phyloP scores from a whole-genome alignment of 1,284 basidiomycete genomes.

The Cystobasidiaceae sp. region DNA sequence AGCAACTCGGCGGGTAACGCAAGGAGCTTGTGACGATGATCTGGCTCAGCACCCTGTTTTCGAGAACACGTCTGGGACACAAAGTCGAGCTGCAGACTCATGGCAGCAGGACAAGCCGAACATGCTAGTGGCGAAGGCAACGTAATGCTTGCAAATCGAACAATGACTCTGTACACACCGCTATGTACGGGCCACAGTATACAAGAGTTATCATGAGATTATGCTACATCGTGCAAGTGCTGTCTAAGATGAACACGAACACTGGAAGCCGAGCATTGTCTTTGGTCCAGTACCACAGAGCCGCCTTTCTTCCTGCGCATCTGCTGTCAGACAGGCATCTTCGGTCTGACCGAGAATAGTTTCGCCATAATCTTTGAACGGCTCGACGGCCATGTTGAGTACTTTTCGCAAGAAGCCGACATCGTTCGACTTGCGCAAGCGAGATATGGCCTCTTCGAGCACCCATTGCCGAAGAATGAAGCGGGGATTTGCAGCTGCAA shows the following conservation, averaged over 20 bases:
- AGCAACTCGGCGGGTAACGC: constrained; percentile 12
- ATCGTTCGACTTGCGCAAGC: constrained; percentile 59
- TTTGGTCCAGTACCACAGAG: constrained; percentile 71
- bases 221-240: no score
- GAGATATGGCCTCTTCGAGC: constrained; percentile 76
- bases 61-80: neutral
- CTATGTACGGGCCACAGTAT: no score
- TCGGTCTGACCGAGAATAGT: constrained; percentile 41
- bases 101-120: neutral
- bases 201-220: no score
- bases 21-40: neutral
- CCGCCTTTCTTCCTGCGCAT: constrained; percentile 65
- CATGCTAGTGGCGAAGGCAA: neutral
- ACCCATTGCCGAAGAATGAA: constrained; percentile 91
- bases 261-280: constrained; percentile 80
- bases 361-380: constrained; percentile 73
- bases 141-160: neutral
- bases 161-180: neutral
- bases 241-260: constrained; percentile 59
- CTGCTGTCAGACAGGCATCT: constrained; percentile 51
- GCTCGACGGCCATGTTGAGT: constrained; percentile 72
- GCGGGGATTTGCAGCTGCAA: constrained; percentile 65
- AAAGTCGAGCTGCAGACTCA: no score
- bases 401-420: constrained; percentile 65
- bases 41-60: neutral